Percentiles rank a stretch among this genome's conserved stretches.
Conservation (phyloP, 108 stramenopile genomes). For the Cyclotella cryptica region DNA sequence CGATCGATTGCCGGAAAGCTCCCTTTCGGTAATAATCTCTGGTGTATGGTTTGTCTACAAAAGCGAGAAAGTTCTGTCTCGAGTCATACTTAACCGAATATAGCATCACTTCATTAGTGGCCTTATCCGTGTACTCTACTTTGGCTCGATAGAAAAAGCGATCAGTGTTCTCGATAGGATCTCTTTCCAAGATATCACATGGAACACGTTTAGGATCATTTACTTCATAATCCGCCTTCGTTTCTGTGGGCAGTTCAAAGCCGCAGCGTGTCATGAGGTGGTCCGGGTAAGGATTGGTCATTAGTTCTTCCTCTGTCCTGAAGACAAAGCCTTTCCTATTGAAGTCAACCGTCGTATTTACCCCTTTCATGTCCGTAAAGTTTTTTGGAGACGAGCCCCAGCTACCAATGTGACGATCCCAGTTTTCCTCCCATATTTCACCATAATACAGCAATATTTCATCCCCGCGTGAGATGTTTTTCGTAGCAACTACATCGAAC, state of each 20-base stretch:
- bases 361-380: constrained; percentile 20
- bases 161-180: constrained; percentile 12
- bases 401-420: constrained; percentile 50
- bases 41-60: constrained; percentile 43
- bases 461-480: constrained; percentile 51
- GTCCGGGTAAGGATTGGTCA: constrained; percentile 58
- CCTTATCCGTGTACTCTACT: constrained; percentile 9
- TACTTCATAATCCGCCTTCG: neutral
- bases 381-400: constrained; percentile 40
- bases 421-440: constrained; percentile 1
- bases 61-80: constrained; percentile 15
- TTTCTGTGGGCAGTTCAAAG: constrained; percentile 25
- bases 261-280: constrained; percentile 63
- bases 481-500: constrained; percentile 64
- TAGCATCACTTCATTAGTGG: neutral
- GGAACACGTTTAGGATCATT: constrained; percentile 11
- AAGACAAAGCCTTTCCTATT: constrained; percentile 21
- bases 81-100: constrained; percentile 33
- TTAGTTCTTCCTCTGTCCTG: constrained; percentile 65
- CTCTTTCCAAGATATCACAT: constrained; percentile 15
- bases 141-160: neutral
- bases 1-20: constrained; percentile 51
- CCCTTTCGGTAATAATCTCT: constrained; percentile 35
- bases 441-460: constrained; percentile 16
- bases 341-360: constrained; percentile 18